Conservation (phyloP, 306 rosid species). For the Hippophae tibetana region DNA sequence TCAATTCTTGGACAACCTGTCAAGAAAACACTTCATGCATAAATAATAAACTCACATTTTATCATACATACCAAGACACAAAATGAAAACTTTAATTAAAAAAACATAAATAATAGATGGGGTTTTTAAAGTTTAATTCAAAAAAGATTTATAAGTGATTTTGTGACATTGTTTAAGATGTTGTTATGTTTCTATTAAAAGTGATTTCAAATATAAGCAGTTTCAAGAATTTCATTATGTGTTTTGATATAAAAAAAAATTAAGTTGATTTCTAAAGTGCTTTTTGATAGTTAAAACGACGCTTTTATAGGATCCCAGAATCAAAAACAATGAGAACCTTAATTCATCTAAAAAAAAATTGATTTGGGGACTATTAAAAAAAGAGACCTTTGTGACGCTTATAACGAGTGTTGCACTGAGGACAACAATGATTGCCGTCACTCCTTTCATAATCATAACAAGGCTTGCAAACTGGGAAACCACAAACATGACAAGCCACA, state of each 20-base stretch:
- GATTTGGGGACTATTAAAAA: no score
- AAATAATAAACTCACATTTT: background rate
- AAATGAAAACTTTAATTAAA: no score
- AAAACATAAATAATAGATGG: no score
- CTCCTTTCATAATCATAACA: slow-evolving; percentile 90
- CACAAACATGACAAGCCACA: slow-evolving; percentile 74
- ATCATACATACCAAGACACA: background rate
- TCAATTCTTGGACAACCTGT: slow-evolving; percentile 80
- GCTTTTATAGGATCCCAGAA: background rate
- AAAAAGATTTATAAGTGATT: no score
- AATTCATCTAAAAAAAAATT: no score
- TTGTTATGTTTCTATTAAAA: no score
- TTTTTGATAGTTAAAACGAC: background rate
- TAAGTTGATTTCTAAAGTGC: no score
- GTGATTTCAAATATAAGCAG: no score
- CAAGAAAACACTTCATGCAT: background rate
- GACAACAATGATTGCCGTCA: slow-evolving; percentile 81
- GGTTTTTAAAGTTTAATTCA: no score
- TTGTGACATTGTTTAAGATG: no score
- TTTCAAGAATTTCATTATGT: no score
- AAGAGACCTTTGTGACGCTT: slow-evolving; percentile 69
- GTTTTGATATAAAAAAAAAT: no score
- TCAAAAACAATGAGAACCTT: background rate
- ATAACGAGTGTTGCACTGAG: slow-evolving; percentile 84
- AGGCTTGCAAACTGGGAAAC: slow-evolving; percentile 81